A percentile compares a stretch with the other conserved stretches of the same genome.
These are phyloP conservation scores for Carex arenaria DNA, from an alignment of 202 grass and related monocot genomes.

Conservation along the genomic window DNA sequence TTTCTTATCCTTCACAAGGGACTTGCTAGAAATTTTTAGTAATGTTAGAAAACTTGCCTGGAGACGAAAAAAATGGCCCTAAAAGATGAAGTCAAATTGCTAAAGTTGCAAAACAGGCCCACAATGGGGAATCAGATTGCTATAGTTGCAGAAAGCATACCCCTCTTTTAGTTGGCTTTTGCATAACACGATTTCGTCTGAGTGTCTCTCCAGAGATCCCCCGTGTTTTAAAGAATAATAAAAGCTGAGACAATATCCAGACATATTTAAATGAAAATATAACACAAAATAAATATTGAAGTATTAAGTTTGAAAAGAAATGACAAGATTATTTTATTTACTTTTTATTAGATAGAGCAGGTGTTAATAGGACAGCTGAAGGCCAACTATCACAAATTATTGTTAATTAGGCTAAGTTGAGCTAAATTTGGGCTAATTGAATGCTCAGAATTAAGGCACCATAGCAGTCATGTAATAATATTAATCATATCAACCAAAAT, in stretches of 20 bases:
- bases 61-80: not conserved
- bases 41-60: not conserved
- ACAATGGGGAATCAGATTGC: not conserved
- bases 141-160: not conserved
- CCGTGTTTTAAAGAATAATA: conserved; percentile 62
- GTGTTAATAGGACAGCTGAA: not conserved
- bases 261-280: conserved; percentile 21
- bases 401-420: not conserved
- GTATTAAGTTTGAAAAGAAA: not conserved
- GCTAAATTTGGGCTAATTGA: not conserved
- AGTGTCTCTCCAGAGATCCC: conserved; percentile 71
- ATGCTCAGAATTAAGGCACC: not conserved
- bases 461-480: not conserved
- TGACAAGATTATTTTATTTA: not conserved
- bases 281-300: conserved; percentile 17
- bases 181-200: conserved; percentile 64
- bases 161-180: conserved; percentile 9
- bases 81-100: not conserved
- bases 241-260: conserved; percentile 51
- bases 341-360: not conserved
- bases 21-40: not conserved
- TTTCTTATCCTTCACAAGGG: not conserved
- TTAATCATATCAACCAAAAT: not conserved
- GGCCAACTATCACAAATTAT: not conserved
- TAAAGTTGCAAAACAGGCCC: not conserved